Evolutionary conservation across 106 monocot genomes (phyloP).

Genomic region (Dendrobium huoshanense): DNA sequence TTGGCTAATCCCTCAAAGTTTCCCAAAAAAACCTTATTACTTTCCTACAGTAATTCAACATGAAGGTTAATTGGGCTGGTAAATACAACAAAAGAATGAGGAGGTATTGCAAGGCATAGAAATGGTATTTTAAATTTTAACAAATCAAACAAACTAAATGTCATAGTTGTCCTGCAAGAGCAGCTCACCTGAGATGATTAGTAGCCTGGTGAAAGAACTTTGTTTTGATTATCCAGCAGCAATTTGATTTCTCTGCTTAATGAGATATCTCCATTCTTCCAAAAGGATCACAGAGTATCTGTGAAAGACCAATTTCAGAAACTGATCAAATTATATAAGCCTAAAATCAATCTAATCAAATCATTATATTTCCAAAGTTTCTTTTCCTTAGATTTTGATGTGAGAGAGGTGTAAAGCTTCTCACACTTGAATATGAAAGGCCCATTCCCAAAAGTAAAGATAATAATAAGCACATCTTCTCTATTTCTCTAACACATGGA

Average conservation of each 20-base stretch:
- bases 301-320: not conserved
- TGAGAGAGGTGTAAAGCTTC: conserved; percentile 27
- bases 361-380: conserved; percentile 55
- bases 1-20: too few relatives aligned
- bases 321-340: not conserved
- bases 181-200: too few relatives aligned
- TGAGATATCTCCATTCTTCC: not conserved
- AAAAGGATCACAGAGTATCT: not conserved
- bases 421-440: conserved; percentile 53
- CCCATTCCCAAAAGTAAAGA: conserved; percentile 62
- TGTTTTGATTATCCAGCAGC: not conserved
- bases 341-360: conserved; percentile 42
- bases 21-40: too few relatives aligned
- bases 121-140: too few relatives aligned
- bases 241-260: not conserved
- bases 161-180: not conserved
- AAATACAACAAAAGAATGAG: too few relatives aligned
- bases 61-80: too few relatives aligned
- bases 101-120: too few relatives aligned
- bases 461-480: conserved; percentile 32
- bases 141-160: too few relatives aligned
- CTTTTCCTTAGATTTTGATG: conserved; percentile 25
- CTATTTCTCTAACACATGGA: conserved; percentile 44
- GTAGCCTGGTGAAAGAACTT: not conserved
- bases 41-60: too few relatives aligned